Evolutionary conservation across 441 rosid genomes (phyloP), one percentile per base, ranked within the genome.

Genomic region (Pelargonium australe): DNA sequence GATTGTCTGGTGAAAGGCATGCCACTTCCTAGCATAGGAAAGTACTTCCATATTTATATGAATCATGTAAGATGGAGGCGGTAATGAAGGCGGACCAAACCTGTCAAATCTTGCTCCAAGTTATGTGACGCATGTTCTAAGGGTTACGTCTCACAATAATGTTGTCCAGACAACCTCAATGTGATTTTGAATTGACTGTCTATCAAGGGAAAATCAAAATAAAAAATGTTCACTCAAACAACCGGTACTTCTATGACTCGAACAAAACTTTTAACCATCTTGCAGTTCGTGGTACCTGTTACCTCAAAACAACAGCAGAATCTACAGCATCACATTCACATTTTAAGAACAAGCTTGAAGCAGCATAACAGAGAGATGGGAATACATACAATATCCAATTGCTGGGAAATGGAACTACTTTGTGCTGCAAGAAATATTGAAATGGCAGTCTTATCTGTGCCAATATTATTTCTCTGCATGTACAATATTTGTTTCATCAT

Each of bases 401-500:
- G n/a, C n/a, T 10, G 12, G n/a, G n/a, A 45, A 45, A 12, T 6
- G 3, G n/a, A 45, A 45, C 10, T 10, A 45, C 13, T 10, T 10
- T 10, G 51, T 45, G 12, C 51, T 45, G 51, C 51, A 45, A 58
- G 12, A 17, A 8, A 17, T 11, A 20, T 19, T 20, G 63, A 58
- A 20, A 58, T 58, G 31, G 23, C 31, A 2, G 11, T 17, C 10
- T 19, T 19, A 58, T 4, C 63, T 7, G 13, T 45, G 63, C 69
- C 45, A 63, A 64, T 7, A 23, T 8, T n/a, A 61, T 31, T 75
- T 67, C 68, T 78, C 70, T 5, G 19, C 44, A 73, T 63, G 17
- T 74, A 69, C 74, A 76, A 10, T 7, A n/a, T 34, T 44, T 11
- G 67, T 41, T 77, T 34, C 4, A 49, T 14, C 55, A 51, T 57